Evolutionary conservation across 257 asterid species (phyloP), one percentile per base, ranked within the genome.

Genomic region (Gardenia jasminoides): DNA sequence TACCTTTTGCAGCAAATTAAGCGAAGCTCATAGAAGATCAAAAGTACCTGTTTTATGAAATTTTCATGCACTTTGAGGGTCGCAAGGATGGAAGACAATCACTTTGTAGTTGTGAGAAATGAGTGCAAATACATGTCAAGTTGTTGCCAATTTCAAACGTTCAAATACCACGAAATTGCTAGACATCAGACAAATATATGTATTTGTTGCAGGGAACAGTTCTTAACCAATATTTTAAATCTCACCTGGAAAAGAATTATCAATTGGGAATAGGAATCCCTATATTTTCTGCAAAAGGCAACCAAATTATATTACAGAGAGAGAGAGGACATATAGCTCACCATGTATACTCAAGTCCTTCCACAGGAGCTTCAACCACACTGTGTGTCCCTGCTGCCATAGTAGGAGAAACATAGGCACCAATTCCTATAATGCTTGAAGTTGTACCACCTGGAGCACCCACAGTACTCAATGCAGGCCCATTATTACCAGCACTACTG

Each of bases 381-480:
- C 88, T 82, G 91, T 93, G 99, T 71, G 98, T 87, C 74, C 98
- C 98, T 20, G 92, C 96, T 87, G 99, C 99, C 99, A 95, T 95
- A 83, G 92, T 90, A 87, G 96, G 99, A 65, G 99, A 95, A 69
- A 95, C 96, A 86, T 95, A 95, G 68, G 99, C 99, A 70, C 99
- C 99, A 83, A 95, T 92, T 82, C 99, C 99, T 80, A 95, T 93
- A 72, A 95, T 92, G 86, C 99, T 93, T 56, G 98, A 93, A 70
- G 98, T 89, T 68, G 99, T 95, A 76, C 99, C 99, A 83, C 99
- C 99, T 17, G 99, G 99, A 76, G 99, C 94, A 82, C 99, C 98
- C 70, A 95, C 97, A 59, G 99, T 95, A 86, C 83, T 93, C 91
- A 95, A 90, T 76, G 96, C 99, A 15, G 99, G 99, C 74, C 99